phyloP scores from a whole-genome alignment of 179 eudicot species.

The Beta lomatogona region DNA sequence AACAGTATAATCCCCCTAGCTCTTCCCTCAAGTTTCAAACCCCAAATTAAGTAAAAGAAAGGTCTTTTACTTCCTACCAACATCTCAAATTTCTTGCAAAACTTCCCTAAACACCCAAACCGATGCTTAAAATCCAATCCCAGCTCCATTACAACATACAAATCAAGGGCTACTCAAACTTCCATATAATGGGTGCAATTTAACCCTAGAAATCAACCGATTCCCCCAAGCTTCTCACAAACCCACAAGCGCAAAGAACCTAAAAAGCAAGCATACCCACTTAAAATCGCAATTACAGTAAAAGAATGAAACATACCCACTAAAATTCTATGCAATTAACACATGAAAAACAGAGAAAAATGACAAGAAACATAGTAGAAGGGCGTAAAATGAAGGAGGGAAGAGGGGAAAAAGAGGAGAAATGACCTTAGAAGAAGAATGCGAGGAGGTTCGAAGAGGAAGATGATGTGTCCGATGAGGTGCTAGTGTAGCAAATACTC shows the following conservation, averaged over 20 bases:
- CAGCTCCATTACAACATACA: not conserved
- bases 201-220: not conserved
- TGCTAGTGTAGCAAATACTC: constrained; percentile 61
- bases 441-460: constrained; percentile 38
- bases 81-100: not conserved
- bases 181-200: not conserved
- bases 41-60: not conserved
- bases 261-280: not conserved
- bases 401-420: not conserved
- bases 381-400: not conserved
- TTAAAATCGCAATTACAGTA: not conserved
- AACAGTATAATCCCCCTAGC: not conserved
- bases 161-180: not conserved
- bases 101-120: not conserved
- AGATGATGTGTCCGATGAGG: constrained; percentile 39
- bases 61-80: too few relatives aligned
- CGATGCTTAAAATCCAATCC: not conserved
- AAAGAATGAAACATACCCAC: not conserved
- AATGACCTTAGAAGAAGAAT: constrained; percentile 61
- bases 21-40: not conserved
- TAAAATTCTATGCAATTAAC: not conserved
- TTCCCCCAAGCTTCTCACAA: not conserved
- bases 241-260: not conserved
- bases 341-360: not conserved
- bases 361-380: not conserved